A percentile compares a stretch with the other conserved stretches of the same genome.
Conservation (phyloP, 2,329 filamentous ascomycete genomes). For the Coniella lustricola region DNA sequence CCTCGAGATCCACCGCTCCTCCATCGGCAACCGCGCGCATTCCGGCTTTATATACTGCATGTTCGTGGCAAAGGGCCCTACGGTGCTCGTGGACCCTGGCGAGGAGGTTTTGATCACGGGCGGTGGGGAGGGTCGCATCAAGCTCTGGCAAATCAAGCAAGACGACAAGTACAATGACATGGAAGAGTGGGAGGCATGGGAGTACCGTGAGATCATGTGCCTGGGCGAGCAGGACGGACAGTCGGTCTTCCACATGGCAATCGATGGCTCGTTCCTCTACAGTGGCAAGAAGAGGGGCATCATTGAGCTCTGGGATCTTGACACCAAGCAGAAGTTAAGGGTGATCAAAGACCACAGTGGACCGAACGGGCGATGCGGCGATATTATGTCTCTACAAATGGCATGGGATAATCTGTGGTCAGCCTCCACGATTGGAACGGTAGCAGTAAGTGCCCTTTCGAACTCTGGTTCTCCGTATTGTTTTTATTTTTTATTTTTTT, state of each 20-base stretch:
- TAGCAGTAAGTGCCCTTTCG: conserved; percentile 54
- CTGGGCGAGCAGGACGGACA: conserved; percentile 52
- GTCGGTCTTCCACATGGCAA: conserved; percentile 67
- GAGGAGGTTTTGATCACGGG: conserved; percentile 84
- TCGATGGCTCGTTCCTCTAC: conserved; percentile 89
- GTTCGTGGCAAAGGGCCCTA: conserved; percentile 69
- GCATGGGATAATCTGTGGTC: conserved; percentile 81
- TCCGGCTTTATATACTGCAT: conserved; percentile 96
- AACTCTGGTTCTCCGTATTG: not conserved
- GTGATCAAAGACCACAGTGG: conserved; percentile 69
- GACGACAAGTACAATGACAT: conserved; percentile 54
- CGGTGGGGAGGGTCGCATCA: conserved; percentile 88
- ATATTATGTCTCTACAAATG: conserved; percentile 82
- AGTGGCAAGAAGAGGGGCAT: conserved; percentile 81
- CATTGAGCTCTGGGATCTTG: conserved; percentile 93
- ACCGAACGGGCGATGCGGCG: conserved; percentile 35
- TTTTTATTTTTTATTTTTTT: not conserved
- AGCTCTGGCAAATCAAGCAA: conserved; percentile 69
- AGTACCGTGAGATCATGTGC: conserved; percentile 44
- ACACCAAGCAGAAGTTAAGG: conserved; percentile 83
- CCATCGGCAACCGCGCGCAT: conserved; percentile 84
- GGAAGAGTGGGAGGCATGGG: conserved; percentile 36
- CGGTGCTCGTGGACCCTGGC: conserved; percentile 59
- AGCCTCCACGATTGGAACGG: conserved; percentile 80
- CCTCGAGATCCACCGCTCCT: conserved; percentile 73